phyloP scores from a whole-genome alignment of 2,329 filamentous ascomycete species.

The Lachnellula subtilissima region DNA sequence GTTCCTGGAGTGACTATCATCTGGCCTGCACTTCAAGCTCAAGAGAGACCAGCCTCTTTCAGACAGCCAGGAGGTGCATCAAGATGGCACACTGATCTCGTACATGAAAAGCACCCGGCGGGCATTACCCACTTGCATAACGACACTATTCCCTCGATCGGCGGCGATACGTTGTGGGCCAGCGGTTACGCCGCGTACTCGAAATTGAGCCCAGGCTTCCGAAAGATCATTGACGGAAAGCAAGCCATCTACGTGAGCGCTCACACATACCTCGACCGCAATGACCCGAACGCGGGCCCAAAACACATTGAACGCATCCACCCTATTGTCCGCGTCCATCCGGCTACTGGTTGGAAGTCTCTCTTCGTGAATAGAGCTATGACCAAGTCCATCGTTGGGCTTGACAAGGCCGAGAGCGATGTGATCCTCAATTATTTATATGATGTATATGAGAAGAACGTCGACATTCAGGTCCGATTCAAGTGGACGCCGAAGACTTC shows the following conservation, averaged over 20 bases:
- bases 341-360: conserved; percentile 69
- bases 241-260: conserved; percentile 61
- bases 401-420: conserved; percentile 66
- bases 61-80: conserved; percentile 63
- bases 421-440: conserved; percentile 61
- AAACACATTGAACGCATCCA: conserved; percentile 63
- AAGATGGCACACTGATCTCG: conserved; percentile 66
- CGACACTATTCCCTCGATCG: conserved; percentile 52
- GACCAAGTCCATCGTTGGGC: conserved; percentile 62
- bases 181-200: conserved; percentile 68
- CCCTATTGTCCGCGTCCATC: conserved; percentile 65
- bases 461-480: conserved; percentile 69
- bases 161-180: conserved; percentile 70
- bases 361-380: conserved; percentile 68
- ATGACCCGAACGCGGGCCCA: conserved; percentile 55
- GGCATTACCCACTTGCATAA: conserved; percentile 68
- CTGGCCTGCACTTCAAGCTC: conserved; percentile 64
- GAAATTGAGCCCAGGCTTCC: conserved; percentile 66
- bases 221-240: conserved; percentile 64
- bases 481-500: conserved; percentile 64
- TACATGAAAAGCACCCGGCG: conserved; percentile 66
- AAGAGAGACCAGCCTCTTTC: conserved; percentile 57
- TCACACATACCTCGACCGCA: conserved; percentile 62
- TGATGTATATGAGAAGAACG: conserved; percentile 61
- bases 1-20: conserved; percentile 61